These are phyloP conservation scores for Coniferiporia sulphurascens DNA, from an alignment of 1,284 basidiomycete species.

Conservation along the genomic window DNA sequence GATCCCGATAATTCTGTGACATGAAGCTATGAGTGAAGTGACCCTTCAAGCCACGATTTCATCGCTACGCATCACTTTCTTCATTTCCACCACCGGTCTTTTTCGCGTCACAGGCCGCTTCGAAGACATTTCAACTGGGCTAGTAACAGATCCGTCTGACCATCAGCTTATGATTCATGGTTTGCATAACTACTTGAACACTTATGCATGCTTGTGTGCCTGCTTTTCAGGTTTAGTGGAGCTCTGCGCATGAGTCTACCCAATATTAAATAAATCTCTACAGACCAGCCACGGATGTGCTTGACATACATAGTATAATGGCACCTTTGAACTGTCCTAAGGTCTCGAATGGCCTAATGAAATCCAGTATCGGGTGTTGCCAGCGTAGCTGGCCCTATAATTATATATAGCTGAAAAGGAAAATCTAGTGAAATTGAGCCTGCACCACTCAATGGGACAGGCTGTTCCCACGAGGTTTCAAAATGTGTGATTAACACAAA, in stretches of 20 bases:
- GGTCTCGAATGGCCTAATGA: too few relatives aligned
- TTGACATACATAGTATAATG: too few relatives aligned
- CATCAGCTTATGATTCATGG: slow-evolving; percentile 9
- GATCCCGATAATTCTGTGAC: slow-evolving; percentile 75
- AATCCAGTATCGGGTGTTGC: too few relatives aligned
- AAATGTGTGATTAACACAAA: too few relatives aligned
- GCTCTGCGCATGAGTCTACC: slow-evolving; percentile 31
- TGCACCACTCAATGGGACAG: too few relatives aligned
- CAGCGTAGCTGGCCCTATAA: too few relatives aligned
- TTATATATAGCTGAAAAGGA: too few relatives aligned
- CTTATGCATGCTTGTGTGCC: slow-evolving; percentile 85
- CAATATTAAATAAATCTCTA: too few relatives aligned
- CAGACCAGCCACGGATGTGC: too few relatives aligned
- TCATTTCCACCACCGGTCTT: slow-evolving; percentile 71
- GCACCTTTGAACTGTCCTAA: too few relatives aligned
- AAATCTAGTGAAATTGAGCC: too few relatives aligned
- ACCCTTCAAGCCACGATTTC: background rate
- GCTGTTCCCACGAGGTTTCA: too few relatives aligned
- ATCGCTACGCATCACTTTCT: slow-evolving; percentile 49
- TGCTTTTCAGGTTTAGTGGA: slow-evolving; percentile 51
- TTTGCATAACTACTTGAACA: slow-evolving; percentile 19
- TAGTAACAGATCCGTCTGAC: slow-evolving; percentile 28
- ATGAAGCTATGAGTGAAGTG: background rate
- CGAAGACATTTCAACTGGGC: slow-evolving; percentile 80
- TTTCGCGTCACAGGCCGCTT: slow-evolving; percentile 82